phyloP scores from a whole-genome alignment of 2,329 filamentous ascomycete species.

The Cytospora piceicola region DNA sequence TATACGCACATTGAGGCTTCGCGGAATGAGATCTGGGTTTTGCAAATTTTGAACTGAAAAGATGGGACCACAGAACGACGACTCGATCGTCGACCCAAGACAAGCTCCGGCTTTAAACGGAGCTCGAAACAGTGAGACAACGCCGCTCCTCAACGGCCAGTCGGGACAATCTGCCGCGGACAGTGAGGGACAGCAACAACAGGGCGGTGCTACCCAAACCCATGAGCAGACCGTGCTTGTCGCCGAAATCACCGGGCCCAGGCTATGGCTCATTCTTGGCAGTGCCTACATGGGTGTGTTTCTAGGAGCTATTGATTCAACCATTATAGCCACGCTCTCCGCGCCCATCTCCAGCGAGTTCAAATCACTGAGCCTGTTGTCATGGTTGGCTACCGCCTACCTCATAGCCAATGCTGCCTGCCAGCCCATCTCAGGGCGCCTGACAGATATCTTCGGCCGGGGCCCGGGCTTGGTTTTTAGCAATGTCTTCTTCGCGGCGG shows the following conservation, averaged over 20 bases:
- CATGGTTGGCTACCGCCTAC: constrained; percentile 88
- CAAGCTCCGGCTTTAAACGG: constrained; percentile 19
- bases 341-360: constrained; percentile 85
- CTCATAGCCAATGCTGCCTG: constrained; percentile 86
- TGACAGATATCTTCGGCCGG: constrained; percentile 88
- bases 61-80: constrained; percentile 16
- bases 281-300: constrained; percentile 65
- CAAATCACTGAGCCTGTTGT: constrained; percentile 76
- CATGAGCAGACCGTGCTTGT: constrained; percentile 54
- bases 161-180: not conserved
- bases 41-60: not conserved
- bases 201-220: constrained; percentile 36
- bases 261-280: constrained; percentile 58
- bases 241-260: constrained; percentile 51
- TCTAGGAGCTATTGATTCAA: constrained; percentile 70
- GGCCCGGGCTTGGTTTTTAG: constrained; percentile 77
- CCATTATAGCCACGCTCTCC: constrained; percentile 83
- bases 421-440: constrained; percentile 80
- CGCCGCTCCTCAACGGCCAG: constrained; percentile 30
- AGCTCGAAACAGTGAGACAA: constrained; percentile 25
- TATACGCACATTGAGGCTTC: not conserved
- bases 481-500: constrained; percentile 77
- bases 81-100: constrained; percentile 23
- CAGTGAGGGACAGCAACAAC: constrained; percentile 14
- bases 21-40: not conserved